These are phyloP conservation scores for Ciborinia camelliae DNA, from an alignment of 2,329 filamentous ascomycete genomes.

Conservation along the genomic window DNA sequence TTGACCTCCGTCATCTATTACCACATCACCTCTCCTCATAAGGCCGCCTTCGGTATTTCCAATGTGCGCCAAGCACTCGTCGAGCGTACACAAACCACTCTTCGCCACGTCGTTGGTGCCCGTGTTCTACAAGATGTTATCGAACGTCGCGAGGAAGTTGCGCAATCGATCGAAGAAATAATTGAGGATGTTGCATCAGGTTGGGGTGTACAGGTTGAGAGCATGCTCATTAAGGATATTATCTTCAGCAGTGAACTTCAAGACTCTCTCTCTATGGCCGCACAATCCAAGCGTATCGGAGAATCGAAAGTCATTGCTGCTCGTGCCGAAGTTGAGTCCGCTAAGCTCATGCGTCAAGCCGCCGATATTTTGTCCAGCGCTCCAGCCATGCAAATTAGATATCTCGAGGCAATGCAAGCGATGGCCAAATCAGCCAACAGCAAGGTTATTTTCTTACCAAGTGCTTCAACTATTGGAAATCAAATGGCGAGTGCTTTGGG, in stretches of 20 bases:
- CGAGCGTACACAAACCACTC: slow-evolving; percentile 95
- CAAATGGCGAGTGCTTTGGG: slow-evolving; percentile 50
- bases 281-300: slow-evolving; percentile 96
- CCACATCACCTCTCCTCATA: slow-evolving; percentile 92
- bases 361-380: slow-evolving; percentile 90
- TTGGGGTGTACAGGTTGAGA: slow-evolving; percentile 96
- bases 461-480: slow-evolving; percentile 55
- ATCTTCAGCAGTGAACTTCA: slow-evolving; percentile 95
- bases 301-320: slow-evolving; percentile 98
- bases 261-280: slow-evolving; percentile 95
- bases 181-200: slow-evolving; percentile 92
- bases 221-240: slow-evolving; percentile 99
- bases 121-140: slow-evolving; percentile 97
- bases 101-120: slow-evolving; percentile 93
- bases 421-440: slow-evolving; percentile 93
- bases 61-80: slow-evolving; percentile 95
- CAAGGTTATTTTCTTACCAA: slow-evolving; percentile 83
- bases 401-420: slow-evolving; percentile 96
- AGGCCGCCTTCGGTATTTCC: slow-evolving; percentile 92
- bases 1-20: slow-evolving; percentile 99
- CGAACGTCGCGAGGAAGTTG: slow-evolving; percentile 95
- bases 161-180: slow-evolving; percentile 91
- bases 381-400: slow-evolving; percentile 96
- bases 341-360: slow-evolving; percentile 89
- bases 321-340: slow-evolving; percentile 92